Base-by-base conservation (phyloP, 2,329 filamentous ascomycete genomes). In the Pseudocercospora pini-densiflorae region DNA sequence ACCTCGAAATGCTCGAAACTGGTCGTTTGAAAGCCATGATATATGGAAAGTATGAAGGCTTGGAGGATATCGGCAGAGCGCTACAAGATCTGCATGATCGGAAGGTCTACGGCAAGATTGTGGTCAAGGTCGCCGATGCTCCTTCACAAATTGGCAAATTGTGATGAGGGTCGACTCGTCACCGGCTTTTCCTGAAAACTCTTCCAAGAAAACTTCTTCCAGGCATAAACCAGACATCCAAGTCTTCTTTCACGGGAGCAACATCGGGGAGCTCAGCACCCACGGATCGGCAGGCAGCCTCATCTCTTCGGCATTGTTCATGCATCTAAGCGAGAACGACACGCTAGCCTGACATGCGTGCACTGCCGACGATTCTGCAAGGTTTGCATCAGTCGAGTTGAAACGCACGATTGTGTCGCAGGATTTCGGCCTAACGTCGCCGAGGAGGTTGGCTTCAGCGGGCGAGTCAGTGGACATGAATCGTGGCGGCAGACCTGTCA, bases 71-170 rank as follows among this genome's bases (percentile, higher is more conserved):
- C 1, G 79, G 81, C 0, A 73, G 75, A 16, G 87, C 86, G 5
- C 76, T 89, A 71, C 77, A 81, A 47, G 86, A 88, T 68, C 76
- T 88, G 19, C 78, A 79, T 3, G 73, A 77, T 7, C 79, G 84
- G 43, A 86, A 81, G 70, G 79, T 86, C 9, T 86, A 82, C 78
- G 87, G 86, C 2, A 87, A 88, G 71, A 84, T 86, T 5, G 80
- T 88, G 0, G 76, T 89, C n/a, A 79, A 77, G 49, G 76, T 85
- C 19, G 73, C 73, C 7, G 72, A 75, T 7, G 72, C 72, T 19
- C 58, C 66, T 45, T 68, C 66, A 27, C 21, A 54, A 36, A 51
- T 24, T n/a, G 67, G 69, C 23, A 76, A 70, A 63, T 67, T 77
- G 21, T 76, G 62, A 51, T 61, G 23, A 27, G n/a, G 3, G 45